phyloP scores from a whole-genome alignment of 805 yeast species.

The Scheffersomyces lignosus region DNA sequence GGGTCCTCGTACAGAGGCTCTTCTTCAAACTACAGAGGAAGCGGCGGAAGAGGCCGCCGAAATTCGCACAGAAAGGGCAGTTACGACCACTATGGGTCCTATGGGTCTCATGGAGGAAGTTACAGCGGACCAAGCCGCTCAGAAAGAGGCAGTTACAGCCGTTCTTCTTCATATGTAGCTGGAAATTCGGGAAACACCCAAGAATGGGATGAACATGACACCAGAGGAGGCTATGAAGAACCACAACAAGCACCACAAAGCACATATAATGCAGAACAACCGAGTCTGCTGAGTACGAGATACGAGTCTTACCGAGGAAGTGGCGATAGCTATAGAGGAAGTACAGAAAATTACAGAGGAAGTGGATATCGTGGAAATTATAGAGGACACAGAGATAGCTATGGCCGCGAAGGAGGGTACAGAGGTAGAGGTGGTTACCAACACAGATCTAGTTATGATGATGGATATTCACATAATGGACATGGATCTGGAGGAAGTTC shows the following conservation, averaged over 20 bases:
- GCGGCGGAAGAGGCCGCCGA: constrained; percentile 1
- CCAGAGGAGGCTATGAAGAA: constrained; percentile 1
- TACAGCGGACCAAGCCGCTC: no score
- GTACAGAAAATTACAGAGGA: not conserved
- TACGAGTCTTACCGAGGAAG: no score
- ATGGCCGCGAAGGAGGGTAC: not conserved
- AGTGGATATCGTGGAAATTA: not conserved
- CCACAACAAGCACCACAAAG: not conserved
- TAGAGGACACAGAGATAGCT: not conserved
- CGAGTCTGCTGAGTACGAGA: no score
- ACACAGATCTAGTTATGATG: no score
- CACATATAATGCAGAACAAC: not conserved
- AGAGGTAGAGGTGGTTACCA: constrained; percentile 1
- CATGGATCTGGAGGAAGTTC: no score
- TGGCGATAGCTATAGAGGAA: no score
- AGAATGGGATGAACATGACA: constrained; percentile 3
- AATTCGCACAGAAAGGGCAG: not conserved
- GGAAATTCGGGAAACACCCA: not conserved
- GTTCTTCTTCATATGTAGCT: no score
- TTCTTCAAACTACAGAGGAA: constrained; percentile 2
- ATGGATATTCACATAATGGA: no score
- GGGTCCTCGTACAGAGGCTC: no score
- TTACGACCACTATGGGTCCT: not conserved
- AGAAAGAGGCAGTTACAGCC: no score
- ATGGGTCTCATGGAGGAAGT: no score